phyloP scores from a whole-genome alignment of 495 filamentous ascomycete genomes.

The Podospora comata region DNA sequence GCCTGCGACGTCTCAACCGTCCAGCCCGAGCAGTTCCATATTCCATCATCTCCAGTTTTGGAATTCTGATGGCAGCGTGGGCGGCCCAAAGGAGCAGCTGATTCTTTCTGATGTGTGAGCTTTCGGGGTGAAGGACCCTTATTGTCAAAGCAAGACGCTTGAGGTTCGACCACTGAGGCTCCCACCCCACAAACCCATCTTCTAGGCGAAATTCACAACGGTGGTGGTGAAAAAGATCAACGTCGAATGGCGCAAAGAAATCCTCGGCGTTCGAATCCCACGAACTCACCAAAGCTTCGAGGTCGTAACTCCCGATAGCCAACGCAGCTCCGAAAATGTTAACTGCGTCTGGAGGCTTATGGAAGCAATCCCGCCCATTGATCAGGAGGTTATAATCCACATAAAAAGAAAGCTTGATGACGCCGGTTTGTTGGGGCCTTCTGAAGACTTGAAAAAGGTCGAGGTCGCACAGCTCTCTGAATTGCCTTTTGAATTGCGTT shows the following conservation, averaged over 20 bases:
- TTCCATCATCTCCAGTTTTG: not conserved
- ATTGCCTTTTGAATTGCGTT: not conserved
- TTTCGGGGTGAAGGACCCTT: not conserved
- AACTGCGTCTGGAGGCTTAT: not conserved
- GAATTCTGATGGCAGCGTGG: not conserved
- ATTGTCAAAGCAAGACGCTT: not conserved
- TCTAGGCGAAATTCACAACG: not conserved
- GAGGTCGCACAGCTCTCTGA: not conserved
- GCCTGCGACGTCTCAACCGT: not conserved
- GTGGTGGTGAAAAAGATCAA: not conserved
- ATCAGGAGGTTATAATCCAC: not conserved
- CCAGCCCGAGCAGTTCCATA: not conserved
- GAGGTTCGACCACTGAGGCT: not conserved
- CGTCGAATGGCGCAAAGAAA: not conserved
- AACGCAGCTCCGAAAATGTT: not conserved
- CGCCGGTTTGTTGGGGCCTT: not conserved
- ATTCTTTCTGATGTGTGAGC: not conserved
- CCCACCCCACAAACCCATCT: not conserved
- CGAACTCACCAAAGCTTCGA: not conserved
- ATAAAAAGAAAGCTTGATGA: not conserved
- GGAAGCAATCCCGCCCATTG: not conserved
- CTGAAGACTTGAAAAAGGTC: not conserved
- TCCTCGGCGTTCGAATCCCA: not conserved
- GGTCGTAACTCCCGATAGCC: not conserved
- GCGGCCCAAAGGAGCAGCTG: not conserved